Evolutionary conservation across 768 basidiomycete genomes (phyloP), one percentile per base, ranked within the genome.

Genomic region (Tephrocybe sp.): DNA sequence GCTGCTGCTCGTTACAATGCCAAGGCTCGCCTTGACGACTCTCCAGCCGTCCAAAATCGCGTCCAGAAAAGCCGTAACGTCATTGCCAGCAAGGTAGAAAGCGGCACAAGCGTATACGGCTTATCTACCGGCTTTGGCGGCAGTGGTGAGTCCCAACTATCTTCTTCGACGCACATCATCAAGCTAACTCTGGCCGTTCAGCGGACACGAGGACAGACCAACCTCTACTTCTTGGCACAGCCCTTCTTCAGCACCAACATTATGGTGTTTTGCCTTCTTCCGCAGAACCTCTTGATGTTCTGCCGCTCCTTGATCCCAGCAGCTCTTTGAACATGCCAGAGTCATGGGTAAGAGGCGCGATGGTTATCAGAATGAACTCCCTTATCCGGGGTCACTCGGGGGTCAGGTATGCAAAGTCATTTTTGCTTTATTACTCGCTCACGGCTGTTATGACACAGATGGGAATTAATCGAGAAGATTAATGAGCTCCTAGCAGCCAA

Each of bases 321-420:
- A 71, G 78, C 33, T 80, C 85, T 10, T 82, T 82, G 30, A 80
- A 73, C 45, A 92, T 94, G 89, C 92, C 92, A 2, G 85, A 89
- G 55, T 72, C 91, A 3, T 93, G 92, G 88, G 91, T 92, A 26
- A 83, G 85, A 22, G 88, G 84, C 33, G 87, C 88, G 0, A 89
- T 91, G 58, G 66, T 88, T 20, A 76, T 92, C 55, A 82, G 89
- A 55, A 84, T 87, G 78, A 92, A 92, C 65, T 88, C 87, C 0
- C 78, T 92, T 45, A 83, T 89, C 58, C 82, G 89, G 35, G 89
- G 87, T 0, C 89, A 91, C 65, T 89, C 87, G 20, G 88, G 85
- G 36, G 79, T 90, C n/a, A 78, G 85, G 66, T 74, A 12, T 48
- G 68, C 55, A 16, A 19, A 17, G 12, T 48, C 13, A 20, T 4